Evolutionary conservation across 2,329 filamentous ascomycete genomes (phyloP).

Genomic region (Diaporthe batatas): DNA sequence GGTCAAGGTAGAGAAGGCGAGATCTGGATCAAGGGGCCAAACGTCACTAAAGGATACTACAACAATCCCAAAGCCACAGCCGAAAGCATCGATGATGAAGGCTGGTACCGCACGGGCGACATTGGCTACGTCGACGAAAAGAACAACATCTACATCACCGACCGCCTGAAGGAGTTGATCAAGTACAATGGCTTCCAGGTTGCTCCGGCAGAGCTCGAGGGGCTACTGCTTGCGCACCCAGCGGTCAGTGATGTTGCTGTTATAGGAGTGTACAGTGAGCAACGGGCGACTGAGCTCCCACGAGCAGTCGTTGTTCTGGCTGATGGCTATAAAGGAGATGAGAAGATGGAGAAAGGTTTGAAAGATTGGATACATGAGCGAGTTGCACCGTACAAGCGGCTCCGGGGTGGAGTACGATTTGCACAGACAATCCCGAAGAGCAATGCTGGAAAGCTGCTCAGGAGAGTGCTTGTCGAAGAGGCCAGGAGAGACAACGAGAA

Average conservation of each 20-base stretch:
- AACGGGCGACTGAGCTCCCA: constrained; percentile 76
- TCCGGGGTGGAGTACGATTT: constrained; percentile 78
- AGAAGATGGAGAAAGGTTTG: constrained; percentile 47
- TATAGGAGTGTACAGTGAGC: constrained; percentile 45
- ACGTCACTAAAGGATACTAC: constrained; percentile 72
- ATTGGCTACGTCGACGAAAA: constrained; percentile 51
- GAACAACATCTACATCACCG: constrained; percentile 64
- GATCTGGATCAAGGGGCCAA: constrained; percentile 61
- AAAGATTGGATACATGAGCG: constrained; percentile 51
- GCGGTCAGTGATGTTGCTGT: constrained; percentile 29
- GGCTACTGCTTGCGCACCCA: constrained; percentile 19
- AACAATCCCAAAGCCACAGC: constrained; percentile 66
- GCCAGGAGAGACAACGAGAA: not conserved
- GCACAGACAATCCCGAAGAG: constrained; percentile 78
- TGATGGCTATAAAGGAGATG: constrained; percentile 54
- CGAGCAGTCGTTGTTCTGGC: constrained; percentile 72
- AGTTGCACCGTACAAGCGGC: constrained; percentile 69
- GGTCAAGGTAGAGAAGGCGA: constrained; percentile 56
- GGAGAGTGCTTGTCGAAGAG: not conserved
- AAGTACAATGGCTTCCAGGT: constrained; percentile 36
- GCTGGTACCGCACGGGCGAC: constrained; percentile 71
- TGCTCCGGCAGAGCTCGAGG: constrained; percentile 32
- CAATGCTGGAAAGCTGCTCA: constrained; percentile 59
- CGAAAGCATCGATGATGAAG: constrained; percentile 63
- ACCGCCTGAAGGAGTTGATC: constrained; percentile 61